Base-by-base conservation (phyloP, 2,329 filamentous ascomycete genomes). In the Penicillium vulpinum region DNA sequence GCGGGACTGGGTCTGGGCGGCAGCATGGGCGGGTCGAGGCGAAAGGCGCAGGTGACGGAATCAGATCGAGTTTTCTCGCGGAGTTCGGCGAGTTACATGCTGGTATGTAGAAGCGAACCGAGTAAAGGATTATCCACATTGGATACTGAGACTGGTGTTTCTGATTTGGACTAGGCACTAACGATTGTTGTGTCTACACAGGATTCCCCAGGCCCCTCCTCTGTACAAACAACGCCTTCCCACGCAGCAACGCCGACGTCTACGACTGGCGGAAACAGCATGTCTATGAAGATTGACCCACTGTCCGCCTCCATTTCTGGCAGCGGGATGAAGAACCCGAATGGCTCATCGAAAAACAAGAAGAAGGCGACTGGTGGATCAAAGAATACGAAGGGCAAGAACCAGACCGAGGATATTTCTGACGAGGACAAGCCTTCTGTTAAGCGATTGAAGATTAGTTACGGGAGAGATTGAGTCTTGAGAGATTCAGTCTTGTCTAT, bases 51-150 rank as follows among this genome's bases (percentile, higher is more conserved):
- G 33, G 75, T 81, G 3, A 73, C 73, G 41, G 79, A 81, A 50
- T 58, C 68, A 11, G 79, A 81, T 64, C 70, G 79, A 35, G 76
- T 81, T 41, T 81, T 81, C 64, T 79, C 77, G 21, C 66, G 73
- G 57, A 81, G 78, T 60, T 80, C 78, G 7, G 77, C 77, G n/a
- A 76, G 75, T 57, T 81, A 78, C 56, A 78, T 77, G 75, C 61
- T 75, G 59, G 75, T 77, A 67, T 41, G 71, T 62, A 9, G 15
- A 15, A 43, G 4, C 3, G 10, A 10, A 22, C 5, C 1, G 1
- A 43, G 44, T 21, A 8, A 33, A 13, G 28, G 11, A 9, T 11
- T n/a, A 22, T n/a, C 11, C 1, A 18, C n/a, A 7, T 28, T 31
- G 48, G 10, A 31, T 18, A 6, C 15, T 33, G 28, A 29, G 21